Base-by-base conservation (phyloP, 2,329 filamentous ascomycete genomes). In the Harringtonia lauricola region DNA sequence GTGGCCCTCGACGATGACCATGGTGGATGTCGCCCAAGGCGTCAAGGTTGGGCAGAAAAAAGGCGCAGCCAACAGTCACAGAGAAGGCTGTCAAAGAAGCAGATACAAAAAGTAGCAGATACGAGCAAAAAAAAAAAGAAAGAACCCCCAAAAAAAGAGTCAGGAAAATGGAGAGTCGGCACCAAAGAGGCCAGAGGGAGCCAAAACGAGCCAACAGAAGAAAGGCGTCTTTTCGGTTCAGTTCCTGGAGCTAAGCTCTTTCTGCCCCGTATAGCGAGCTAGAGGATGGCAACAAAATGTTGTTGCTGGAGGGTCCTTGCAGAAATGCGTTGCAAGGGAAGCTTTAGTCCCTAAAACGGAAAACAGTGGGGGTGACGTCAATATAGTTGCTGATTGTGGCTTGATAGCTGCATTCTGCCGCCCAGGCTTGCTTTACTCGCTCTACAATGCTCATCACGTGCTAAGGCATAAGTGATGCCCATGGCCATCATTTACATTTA, bases 1-100 rank as follows among this genome's bases (percentile, higher is more conserved):
- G 64, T 92, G 79, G 58, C 83, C 79, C 64, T 94, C 87, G 59
- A 92, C 82, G 58, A 94, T 75, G 60, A 95, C 89, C 90, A 96
- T 96, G 46, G 52, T 64, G 39, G 30, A 4, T 37, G 19, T 24
- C 13, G 5, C 31, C 14, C 2, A 22, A 13, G n/a, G n/a, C n/a
- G n/a, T n/a, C n/a, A n/a, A n/a, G n/a, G n/a, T n/a, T n/a, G n/a
- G n/a, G 17, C 30, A 17, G 15, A 36, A n/a, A 15, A 30, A 30
- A 21, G 33, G 15, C 14, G n/a, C 8, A n/a, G n/a, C 5, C 17
- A 17, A 35, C 6, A 35, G 33, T 8, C 5, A 7, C 14, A 14
- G n/a, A 17, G 33, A 35, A 9, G 12, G 33, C 8, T 6, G 17
- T 9, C 33, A 7, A 17, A 35, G 12, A 35, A 17, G 15, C 15